These are phyloP conservation scores for Paramecium bursaria DNA, from an alignment of 73 alveolate genomes.

Conservation along the genomic window DNA sequence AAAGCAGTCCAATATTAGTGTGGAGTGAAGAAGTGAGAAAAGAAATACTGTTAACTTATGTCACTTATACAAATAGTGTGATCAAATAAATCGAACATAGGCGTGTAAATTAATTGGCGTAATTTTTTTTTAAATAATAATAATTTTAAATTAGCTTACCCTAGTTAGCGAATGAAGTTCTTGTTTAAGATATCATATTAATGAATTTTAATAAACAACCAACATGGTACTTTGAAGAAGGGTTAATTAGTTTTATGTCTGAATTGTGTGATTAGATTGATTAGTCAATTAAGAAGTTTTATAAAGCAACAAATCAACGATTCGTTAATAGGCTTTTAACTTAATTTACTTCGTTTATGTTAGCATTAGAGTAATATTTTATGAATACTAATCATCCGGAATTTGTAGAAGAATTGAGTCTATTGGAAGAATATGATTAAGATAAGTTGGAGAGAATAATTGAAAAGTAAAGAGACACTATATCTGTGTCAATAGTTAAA, in stretches of 20 bases:
- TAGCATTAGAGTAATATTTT: slow-evolving; percentile 23
- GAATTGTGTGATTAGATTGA: slow-evolving; percentile 18
- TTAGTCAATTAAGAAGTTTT: background rate
- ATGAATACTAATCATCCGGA: slow-evolving; percentile 18
- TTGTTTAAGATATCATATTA: slow-evolving; percentile 8
- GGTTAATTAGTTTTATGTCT: background rate
- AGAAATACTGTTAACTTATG: slow-evolving; percentile 5
- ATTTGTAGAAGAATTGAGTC: slow-evolving; percentile 22
- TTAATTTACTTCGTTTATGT: slow-evolving; percentile 26
- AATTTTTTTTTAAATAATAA: no score
- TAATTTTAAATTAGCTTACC: slow-evolving; percentile 5
- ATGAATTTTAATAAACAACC: slow-evolving; percentile 31
- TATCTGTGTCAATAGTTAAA: background rate
- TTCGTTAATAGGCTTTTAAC: slow-evolving; percentile 7
- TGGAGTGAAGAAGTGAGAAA: slow-evolving; percentile 32
- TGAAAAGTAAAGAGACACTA: background rate
- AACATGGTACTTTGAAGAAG: slow-evolving; percentile 43
- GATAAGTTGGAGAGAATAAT: background rate
- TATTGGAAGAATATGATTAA: slow-evolving; percentile 54
- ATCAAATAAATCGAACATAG: no score
- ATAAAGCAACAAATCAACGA: slow-evolving; percentile 1
- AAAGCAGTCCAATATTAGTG: slow-evolving; percentile 4
- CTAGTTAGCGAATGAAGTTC: background rate
- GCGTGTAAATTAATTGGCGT: no score
- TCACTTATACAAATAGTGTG: background rate